phyloP scores from a whole-genome alignment of 2,329 filamentous ascomycete genomes.

The Diplocarpon mali region DNA sequence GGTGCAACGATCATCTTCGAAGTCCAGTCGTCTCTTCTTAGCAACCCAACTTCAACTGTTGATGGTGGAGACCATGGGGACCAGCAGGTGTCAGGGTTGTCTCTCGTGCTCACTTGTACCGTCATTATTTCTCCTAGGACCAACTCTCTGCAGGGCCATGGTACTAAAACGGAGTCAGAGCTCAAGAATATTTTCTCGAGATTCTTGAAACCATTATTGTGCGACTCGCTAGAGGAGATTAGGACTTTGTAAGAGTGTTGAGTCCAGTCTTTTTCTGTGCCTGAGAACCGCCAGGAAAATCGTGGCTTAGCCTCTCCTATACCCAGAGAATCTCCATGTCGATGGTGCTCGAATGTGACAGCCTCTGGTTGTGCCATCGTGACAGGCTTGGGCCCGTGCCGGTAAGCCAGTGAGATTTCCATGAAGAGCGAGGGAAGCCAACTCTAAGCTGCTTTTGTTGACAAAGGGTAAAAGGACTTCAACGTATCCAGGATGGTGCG shows the following conservation, averaged over 20 bases:
- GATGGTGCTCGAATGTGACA: conserved; percentile 19
- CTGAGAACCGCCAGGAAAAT: conserved; percentile 37
- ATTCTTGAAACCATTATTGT: background rate
- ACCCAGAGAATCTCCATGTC: conserved; percentile 27
- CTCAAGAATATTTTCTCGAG: conserved; percentile 7
- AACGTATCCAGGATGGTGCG: too few species aligned
- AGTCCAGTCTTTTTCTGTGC: conserved; percentile 31
- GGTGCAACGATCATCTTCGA: conserved; percentile 6
- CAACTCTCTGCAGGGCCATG: conserved; percentile 32
- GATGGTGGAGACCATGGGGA: conserved; percentile 25
- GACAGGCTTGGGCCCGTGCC: too few species aligned
- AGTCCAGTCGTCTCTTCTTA: conserved; percentile 16
- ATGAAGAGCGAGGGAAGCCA: background rate
- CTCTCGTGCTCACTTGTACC: conserved; percentile 23
- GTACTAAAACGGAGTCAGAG: conserved; percentile 30
- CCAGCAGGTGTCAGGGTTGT: conserved; percentile 12
- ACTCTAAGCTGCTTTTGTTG: too few species aligned
- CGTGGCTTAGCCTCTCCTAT: conserved; percentile 34
- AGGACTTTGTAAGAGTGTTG: conserved; percentile 36
- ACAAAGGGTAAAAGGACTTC: too few species aligned
- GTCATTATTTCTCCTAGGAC: conserved; percentile 21
- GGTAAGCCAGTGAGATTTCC: background rate
- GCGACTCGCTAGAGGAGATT: conserved; percentile 22
- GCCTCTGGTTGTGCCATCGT: conserved; percentile 6
- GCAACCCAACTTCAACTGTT: conserved; percentile 28